Evolutionary conservation across 2,329 filamentous ascomycete genomes (phyloP).

Genomic region (Dactylella cylindrospora): DNA sequence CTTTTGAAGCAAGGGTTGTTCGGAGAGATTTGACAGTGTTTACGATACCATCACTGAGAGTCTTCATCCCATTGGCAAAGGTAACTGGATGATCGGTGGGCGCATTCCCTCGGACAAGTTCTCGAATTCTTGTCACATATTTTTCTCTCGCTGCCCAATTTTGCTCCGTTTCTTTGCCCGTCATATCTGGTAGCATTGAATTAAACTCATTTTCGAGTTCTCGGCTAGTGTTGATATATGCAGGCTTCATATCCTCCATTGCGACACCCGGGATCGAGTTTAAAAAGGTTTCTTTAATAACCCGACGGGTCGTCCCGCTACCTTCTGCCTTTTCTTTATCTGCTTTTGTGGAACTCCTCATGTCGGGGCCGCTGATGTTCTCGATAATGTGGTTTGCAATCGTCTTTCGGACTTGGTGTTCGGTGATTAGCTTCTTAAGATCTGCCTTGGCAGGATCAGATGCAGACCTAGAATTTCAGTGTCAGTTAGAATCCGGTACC

Average conservation of each 20-base stretch:
- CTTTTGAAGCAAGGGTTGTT: conserved; percentile 86
- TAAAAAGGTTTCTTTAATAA: conserved; percentile 46
- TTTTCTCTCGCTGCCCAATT: conserved; percentile 91
- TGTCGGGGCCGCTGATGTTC: conserved; percentile 59
- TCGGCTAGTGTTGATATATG: conserved; percentile 78
- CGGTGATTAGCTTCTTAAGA: conserved; percentile 80
- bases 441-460: conserved; percentile 83
- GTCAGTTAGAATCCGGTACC: conserved; percentile 6
- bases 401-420: conserved; percentile 79
- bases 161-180: conserved; percentile 83
- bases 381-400: conserved; percentile 80
- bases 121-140: conserved; percentile 72
- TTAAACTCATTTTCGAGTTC: conserved; percentile 86
- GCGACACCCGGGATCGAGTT: conserved; percentile 66
- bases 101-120: conserved; percentile 79
- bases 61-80: conserved; percentile 71
- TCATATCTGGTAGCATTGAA: conserved; percentile 78
- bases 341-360: conserved; percentile 25
- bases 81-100: conserved; percentile 71
- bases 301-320: conserved; percentile 6
- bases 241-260: conserved; percentile 71
- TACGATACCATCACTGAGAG: conserved; percentile 80
- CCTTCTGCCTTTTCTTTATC: conserved; percentile 28
- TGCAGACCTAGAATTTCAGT: conserved; percentile 61
- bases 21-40: conserved; percentile 80